Percentiles rank a stretch among this genome's conserved stretches.
phyloP scores from a whole-genome alignment of 2,329 filamentous ascomycete species.

The Ophidiomyces ophidiicola region DNA sequence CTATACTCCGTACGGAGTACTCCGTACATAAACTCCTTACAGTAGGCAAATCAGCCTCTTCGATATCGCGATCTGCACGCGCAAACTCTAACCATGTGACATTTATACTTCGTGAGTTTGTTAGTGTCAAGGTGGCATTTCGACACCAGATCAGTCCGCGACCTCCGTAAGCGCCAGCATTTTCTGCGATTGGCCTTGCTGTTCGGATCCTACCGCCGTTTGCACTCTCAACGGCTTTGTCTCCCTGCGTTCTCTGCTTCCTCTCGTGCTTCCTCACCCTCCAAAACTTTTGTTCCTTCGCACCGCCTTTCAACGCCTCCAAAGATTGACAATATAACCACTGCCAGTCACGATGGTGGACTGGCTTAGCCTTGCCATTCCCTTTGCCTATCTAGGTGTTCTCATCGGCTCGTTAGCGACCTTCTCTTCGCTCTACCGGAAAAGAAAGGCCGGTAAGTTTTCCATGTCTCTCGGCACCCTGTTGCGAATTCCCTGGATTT shows the following conservation, averaged over 20 bases:
- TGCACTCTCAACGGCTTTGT: background rate
- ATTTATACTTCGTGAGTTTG: background rate
- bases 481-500: conserved; percentile 3
- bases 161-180: too few species aligned
- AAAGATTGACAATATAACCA: background rate
- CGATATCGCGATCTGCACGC: conserved; percentile 2
- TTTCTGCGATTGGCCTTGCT: background rate
- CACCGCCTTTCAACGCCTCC: background rate
- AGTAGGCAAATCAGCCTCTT: too few species aligned
- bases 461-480: conserved; percentile 3
- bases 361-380: conserved; percentile 76
- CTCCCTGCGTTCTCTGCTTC: background rate
- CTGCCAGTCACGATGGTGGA: conserved; percentile 41
- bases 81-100: conserved; percentile 10
- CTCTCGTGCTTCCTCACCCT: background rate
- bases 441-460: conserved; percentile 72
- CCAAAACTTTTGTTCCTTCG: background rate
- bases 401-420: conserved; percentile 79
- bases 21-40: too few species aligned
- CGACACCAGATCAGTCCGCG: too few species aligned
- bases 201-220: background rate
- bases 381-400: conserved; percentile 78
- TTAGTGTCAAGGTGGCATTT: conserved; percentile 9
- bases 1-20: too few species aligned
- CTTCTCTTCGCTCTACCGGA: conserved; percentile 86